Evolutionary conservation across 148 eudicot genomes (phyloP), one percentile per base, ranked within the genome.

Genomic region (Nyssa sinensis): DNA sequence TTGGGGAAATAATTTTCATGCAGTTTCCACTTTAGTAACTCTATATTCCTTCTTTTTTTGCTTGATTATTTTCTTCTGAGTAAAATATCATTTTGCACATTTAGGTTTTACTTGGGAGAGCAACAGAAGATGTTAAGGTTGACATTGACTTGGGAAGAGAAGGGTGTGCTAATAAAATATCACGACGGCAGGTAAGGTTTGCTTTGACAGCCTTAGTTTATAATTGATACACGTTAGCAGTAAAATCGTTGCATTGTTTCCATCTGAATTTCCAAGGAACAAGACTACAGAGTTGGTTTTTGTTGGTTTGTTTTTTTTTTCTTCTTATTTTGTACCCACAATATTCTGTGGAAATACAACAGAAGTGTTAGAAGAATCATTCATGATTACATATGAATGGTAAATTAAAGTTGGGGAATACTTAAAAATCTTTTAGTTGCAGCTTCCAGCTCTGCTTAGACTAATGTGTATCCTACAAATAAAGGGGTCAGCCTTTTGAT

Each of bases 61-160:
- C 44, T 63, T 32, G 8, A 25, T n/a, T n/a, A n/a, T n/a, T n/a
- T 64, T 68, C 16, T 21, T 44, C n/a, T 55, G 25, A 51, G 35
- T 61, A 30, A 21, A 30, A 47, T 24, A 13, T 53, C 21, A 4
- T 60, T 74, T 12, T 53, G 34, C 27, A 39, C 13, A 39, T 75
- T 78, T 76, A 91, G 96, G 89, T 91, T 59, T 75, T 88, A 78
- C 78, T 91, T 39, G 92, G 96, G 55, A 84, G 96, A 80, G 84
- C 81, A 33, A 84, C 96, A 25, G 86, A 79, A 70, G 92, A 81
- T 78, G 64, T 77, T 67, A 14, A 35, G 75, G 89, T 88, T 79
- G 96, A 91, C 75, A 87, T 91, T 74, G 92, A 91, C 86, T 77
- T 91, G 77, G 85, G 88, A 34, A 87, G 85, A 77, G 90, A 86